Evolutionary conservation across 2,329 filamentous ascomycete species (phyloP).

Genomic region (Aspergillus felis): DNA sequence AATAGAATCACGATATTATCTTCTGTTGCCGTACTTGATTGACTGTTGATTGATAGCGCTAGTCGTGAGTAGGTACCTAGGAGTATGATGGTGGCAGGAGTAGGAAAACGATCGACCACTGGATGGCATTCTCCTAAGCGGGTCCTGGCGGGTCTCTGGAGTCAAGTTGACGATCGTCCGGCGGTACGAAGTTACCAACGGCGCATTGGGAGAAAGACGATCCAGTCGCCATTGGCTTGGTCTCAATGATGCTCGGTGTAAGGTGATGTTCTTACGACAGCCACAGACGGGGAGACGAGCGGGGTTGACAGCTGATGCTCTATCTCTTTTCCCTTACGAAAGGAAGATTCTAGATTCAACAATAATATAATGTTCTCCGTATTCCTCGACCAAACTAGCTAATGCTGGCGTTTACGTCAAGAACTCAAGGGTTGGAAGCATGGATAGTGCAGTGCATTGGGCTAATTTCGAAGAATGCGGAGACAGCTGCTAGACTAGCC

Average conservation of each 20-base stretch:
- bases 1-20: background rate
- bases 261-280: no score
- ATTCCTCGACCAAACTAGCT: background rate
- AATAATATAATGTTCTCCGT: background rate
- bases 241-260: background rate
- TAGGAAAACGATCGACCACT: background rate
- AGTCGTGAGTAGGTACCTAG: background rate
- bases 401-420: background rate
- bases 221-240: background rate
- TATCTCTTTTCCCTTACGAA: background rate
- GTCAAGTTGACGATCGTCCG: constrained; percentile 12
- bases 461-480: background rate
- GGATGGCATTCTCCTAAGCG: background rate
- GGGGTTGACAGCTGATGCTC: background rate
- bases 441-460: background rate
- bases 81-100: background rate
- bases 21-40: background rate
- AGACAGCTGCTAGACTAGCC: background rate
- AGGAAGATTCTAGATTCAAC: background rate
- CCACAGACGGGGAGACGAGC: background rate
- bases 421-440: background rate
- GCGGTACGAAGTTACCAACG: constrained; percentile 5
- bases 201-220: background rate
- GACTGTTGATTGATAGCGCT: background rate
- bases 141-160: constrained; percentile 8